Percentiles rank a stretch among this genome's conserved stretches.
These are phyloP conservation scores for Botrytis tulipae DNA, from an alignment of 2,329 filamentous ascomycete species.

Conservation along the genomic window DNA sequence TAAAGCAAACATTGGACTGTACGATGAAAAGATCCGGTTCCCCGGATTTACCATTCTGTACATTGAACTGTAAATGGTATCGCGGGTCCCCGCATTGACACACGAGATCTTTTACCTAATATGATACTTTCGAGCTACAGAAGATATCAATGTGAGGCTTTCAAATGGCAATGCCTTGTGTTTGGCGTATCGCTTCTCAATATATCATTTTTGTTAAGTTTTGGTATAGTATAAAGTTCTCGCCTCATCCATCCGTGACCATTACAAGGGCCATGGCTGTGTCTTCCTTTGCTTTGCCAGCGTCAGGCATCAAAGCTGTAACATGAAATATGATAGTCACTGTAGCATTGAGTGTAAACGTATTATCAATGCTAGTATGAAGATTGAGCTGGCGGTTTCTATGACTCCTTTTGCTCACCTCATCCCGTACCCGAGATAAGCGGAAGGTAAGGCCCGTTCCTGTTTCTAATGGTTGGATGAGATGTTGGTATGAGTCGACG, in stretches of 20 bases:
- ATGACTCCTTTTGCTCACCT: slow-evolving; percentile 19
- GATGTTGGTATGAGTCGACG: slow-evolving; percentile 1
- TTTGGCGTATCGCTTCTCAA: slow-evolving; percentile 2
- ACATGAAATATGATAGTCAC: background rate
- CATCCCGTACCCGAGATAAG: slow-evolving; percentile 17
- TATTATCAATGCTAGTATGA: background rate
- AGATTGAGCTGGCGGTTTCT: slow-evolving; percentile 7
- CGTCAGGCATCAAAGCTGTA: slow-evolving; percentile 9
- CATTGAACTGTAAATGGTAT: slow-evolving; percentile 9
- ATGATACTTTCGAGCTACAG: background rate
- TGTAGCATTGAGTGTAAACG: background rate
- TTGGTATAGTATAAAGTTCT: background rate
- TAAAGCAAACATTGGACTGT: slow-evolving; percentile 12
- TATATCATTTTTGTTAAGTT: background rate
- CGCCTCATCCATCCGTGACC: slow-evolving; percentile 5
- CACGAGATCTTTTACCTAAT: slow-evolving; percentile 19
- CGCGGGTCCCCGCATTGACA: slow-evolving; percentile 17
- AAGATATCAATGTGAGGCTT: background rate
- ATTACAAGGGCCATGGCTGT: slow-evolving; percentile 6
- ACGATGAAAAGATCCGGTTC: slow-evolving; percentile 16
- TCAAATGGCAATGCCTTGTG: background rate
- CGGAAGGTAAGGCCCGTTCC: slow-evolving; percentile 26
- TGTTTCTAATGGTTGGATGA: slow-evolving; percentile 21
- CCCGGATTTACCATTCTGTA: slow-evolving; percentile 16
- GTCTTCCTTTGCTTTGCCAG: slow-evolving; percentile 1